Conservation (phyloP, 2,329 filamentous ascomycete species). For the Alternaria brassicicola region DNA sequence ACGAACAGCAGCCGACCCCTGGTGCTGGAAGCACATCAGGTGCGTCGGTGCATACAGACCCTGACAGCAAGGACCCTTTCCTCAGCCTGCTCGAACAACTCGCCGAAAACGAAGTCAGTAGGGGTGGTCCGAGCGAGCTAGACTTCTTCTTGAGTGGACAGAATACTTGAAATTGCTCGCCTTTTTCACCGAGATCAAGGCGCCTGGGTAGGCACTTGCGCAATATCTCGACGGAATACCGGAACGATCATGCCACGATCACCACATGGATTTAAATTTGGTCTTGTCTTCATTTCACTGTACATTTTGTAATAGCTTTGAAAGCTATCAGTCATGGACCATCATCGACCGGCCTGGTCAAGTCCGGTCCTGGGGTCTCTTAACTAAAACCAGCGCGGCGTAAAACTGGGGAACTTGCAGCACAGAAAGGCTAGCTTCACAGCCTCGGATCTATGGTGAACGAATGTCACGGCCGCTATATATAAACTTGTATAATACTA, state of each 20-base stretch:
- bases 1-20: conserved; percentile 54
- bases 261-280: neutral
- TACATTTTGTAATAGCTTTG: conserved; percentile 19
- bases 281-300: conserved; percentile 12
- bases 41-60: conserved; percentile 50
- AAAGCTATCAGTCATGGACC: conserved; percentile 15
- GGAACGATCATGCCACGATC: conserved; percentile 3
- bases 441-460: conserved; percentile 15
- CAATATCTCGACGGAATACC: conserved; percentile 5
- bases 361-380: conserved; percentile 1
- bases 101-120: conserved; percentile 76
- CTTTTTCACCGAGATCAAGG: conserved; percentile 3
- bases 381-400: conserved; percentile 17
- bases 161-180: conserved; percentile 27
- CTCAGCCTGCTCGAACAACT: conserved; percentile 79
- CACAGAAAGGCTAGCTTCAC: conserved; percentile 7
- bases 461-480: conserved; percentile 22
- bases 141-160: conserved; percentile 71
- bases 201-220: neutral
- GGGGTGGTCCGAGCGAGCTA: conserved; percentile 73
- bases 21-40: conserved; percentile 51
- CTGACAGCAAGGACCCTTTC: conserved; percentile 77
- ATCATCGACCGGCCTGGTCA: conserved; percentile 3
- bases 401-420: conserved; percentile 7
- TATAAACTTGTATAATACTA: conserved; percentile 29